Base-by-base conservation (phyloP, 192 early-diverging fungal species). In the Anaeromyces robustus region DNA sequence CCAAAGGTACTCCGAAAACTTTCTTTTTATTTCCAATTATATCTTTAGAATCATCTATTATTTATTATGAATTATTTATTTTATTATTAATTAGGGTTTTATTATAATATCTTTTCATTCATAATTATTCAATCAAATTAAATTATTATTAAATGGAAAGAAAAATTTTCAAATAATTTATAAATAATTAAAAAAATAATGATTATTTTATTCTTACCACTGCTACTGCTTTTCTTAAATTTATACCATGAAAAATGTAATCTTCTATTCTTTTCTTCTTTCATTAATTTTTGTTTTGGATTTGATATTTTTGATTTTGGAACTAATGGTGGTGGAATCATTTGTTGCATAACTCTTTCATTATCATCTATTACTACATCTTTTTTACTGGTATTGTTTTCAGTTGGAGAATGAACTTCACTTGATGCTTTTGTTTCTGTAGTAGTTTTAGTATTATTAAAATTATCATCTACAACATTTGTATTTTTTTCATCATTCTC, bases 1-100 rank as follows among this genome's bases (percentile, higher is more conserved):
- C 95, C 30, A 99, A 85, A 2, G 94, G 84, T 12, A 94, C 92
- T 2, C 96, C 96, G 92, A 99, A 99, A 7, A 98, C 89, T 68
- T 68, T 68, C 11, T 68, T n/a, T n/a, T n/a, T 68, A 9, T 68
- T n/a, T 68, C 18, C 18, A 68, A 3, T 68, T 0, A 11, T 0
- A 11, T 22, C 22, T 39, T 39, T 39, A 39, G 11, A 1, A 14
- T 12, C 13, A 39, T 14, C 13, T n/a, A n/a, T n/a, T n/a, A n/a
- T n/a, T n/a, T n/a, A n/a, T n/a, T n/a, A n/a, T n/a, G n/a, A n/a
- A n/a, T n/a, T n/a, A n/a, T n/a, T n/a, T n/a, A n/a, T n/a, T n/a
- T n/a, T n/a, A n/a, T n/a, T n/a, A n/a, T n/a, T n/a, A n/a, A n/a
- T n/a, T n/a, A n/a, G n/a, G n/a, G n/a, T n/a, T n/a, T n/a, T n/a